Percentiles rank a stretch among this genome's conserved stretches.
Evolutionary conservation across 1,139 yeast species (phyloP).

Genomic region (Kurtzmaniella quercitrusa): DNA sequence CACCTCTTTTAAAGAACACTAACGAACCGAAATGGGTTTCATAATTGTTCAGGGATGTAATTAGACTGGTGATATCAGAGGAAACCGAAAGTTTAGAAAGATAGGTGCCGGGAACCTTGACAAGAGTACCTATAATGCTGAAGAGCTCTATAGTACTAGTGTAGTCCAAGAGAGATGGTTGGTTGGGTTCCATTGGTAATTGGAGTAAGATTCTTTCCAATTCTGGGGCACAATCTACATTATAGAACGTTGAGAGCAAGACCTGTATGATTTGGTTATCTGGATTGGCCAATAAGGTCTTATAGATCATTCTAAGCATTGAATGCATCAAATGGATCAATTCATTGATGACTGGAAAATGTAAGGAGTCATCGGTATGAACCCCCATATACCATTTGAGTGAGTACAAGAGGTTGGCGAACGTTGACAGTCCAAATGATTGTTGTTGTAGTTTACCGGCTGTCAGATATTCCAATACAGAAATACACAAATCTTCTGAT

Average conservation of each 20-base stretch:
- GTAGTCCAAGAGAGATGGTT: constrained; percentile 23
- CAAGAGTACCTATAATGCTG: constrained; percentile 22
- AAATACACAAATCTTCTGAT: constrained; percentile 2
- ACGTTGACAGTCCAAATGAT: not conserved
- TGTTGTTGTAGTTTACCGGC: not conserved
- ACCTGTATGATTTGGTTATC: constrained; percentile 17
- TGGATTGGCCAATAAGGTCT: constrained; percentile 12
- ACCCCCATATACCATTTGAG: constrained; percentile 4
- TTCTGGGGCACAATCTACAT: constrained; percentile 20
- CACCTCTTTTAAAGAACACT: constrained; percentile 12
- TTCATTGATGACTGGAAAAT: constrained; percentile 24
- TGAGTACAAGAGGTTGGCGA: not conserved
- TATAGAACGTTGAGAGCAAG: constrained; percentile 18
- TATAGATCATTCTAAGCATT: constrained; percentile 20
- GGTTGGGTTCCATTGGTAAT: constrained; percentile 13
- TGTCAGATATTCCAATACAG: constrained; percentile 2
- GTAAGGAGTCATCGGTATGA: constrained; percentile 10
- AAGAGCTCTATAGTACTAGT: constrained; percentile 21
- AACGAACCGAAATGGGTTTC: constrained; percentile 9
- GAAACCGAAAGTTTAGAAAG: not conserved
- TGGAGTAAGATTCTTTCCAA: constrained; percentile 19
- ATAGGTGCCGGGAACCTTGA: constrained; percentile 17
- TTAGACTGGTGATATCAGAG: not conserved
- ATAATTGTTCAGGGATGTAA: constrained; percentile 1
- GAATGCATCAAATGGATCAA: constrained; percentile 22